Conservation (phyloP, 2,329 filamentous ascomycete genomes). For the Arthroderma sp. region DNA sequence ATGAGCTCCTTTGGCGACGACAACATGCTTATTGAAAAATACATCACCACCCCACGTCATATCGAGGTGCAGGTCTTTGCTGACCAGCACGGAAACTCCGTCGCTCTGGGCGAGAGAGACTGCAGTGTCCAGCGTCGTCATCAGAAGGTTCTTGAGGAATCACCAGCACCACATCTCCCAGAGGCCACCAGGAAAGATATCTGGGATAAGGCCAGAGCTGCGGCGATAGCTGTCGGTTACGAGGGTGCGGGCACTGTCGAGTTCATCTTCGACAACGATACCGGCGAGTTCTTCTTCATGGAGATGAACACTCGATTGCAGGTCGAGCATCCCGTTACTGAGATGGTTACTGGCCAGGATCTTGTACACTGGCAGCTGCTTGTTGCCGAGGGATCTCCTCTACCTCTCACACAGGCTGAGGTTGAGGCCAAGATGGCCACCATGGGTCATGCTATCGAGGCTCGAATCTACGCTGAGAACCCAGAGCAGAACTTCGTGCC, state of each 20-base stretch:
- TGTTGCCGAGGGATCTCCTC: conserved; percentile 59
- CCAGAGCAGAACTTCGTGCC: conserved; percentile 85
- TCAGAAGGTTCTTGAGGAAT: conserved; percentile 56
- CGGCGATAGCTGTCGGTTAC: conserved; percentile 52
- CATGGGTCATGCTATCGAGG: conserved; percentile 82
- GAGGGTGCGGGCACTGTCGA: conserved; percentile 57
- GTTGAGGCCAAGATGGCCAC: conserved; percentile 58
- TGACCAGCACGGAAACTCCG: conserved; percentile 52
- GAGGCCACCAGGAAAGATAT: conserved; percentile 50
- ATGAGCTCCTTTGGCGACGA: conserved; percentile 54
- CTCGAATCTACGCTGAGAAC: conserved; percentile 91
- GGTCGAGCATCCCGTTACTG: conserved; percentile 91
- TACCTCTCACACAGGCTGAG: conserved; percentile 54
- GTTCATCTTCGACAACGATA: conserved; percentile 58
- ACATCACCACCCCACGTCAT: conserved; percentile 54
- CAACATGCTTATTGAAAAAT: conserved; percentile 56
- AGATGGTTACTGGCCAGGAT: conserved; percentile 63
- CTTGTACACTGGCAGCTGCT: conserved; percentile 92
- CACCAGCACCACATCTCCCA: conserved; percentile 50
- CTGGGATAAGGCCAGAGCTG: conserved; percentile 53
- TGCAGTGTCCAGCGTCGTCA: conserved; percentile 55
- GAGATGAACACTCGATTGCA: conserved; percentile 74
- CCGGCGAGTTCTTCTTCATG: conserved; percentile 57
- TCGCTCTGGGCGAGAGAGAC: conserved; percentile 53
- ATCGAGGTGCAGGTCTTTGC: conserved; percentile 58